phyloP scores from a whole-genome alignment of 2,329 filamentous ascomycete species.

The Metarhizium album region DNA sequence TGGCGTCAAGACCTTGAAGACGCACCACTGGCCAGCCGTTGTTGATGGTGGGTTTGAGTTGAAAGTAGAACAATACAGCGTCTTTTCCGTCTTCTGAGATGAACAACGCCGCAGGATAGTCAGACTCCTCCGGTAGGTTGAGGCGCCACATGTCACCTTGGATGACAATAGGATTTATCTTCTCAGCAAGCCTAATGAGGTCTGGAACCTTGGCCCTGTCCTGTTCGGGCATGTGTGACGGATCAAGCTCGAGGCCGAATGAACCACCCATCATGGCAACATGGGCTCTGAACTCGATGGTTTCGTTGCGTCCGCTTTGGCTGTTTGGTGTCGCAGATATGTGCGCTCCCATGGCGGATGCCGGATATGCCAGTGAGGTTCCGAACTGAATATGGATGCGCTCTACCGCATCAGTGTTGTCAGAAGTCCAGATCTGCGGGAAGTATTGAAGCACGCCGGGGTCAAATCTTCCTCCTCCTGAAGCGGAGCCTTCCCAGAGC shows the following conservation, averaged over 20 bases:
- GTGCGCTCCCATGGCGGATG: conserved; percentile 55
- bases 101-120: conserved; percentile 53
- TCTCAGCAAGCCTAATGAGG: conserved; percentile 42
- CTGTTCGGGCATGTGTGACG: conserved; percentile 34
- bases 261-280: conserved; percentile 60
- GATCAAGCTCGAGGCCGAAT: conserved; percentile 55
- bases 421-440: conserved; percentile 55
- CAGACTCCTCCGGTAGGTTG: conserved; percentile 43
- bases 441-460: conserved; percentile 53
- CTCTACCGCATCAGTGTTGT: conserved; percentile 52
- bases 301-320: conserved; percentile 41
- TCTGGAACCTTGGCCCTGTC: conserved; percentile 43
- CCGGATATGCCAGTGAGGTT: conserved; percentile 51
- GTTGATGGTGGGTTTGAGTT: conserved; percentile 40
- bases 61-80: conserved; percentile 50
- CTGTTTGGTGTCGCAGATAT: conserved; percentile 50
- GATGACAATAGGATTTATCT: conserved; percentile 48
- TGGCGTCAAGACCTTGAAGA: conserved; percentile 45
- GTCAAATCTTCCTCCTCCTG: conserved; percentile 54
- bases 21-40: conserved; percentile 40
- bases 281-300: conserved; percentile 50
- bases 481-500: conserved; percentile 56
- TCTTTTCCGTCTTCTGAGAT: conserved; percentile 37
- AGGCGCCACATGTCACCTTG: conserved; percentile 50
- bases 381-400: conserved; percentile 53